A percentile compares a stretch with the other conserved stretches of the same genome.
These are phyloP conservation scores for Rubus idaeus DNA, from an alignment of 306 rosid species.

Conservation along the genomic window DNA sequence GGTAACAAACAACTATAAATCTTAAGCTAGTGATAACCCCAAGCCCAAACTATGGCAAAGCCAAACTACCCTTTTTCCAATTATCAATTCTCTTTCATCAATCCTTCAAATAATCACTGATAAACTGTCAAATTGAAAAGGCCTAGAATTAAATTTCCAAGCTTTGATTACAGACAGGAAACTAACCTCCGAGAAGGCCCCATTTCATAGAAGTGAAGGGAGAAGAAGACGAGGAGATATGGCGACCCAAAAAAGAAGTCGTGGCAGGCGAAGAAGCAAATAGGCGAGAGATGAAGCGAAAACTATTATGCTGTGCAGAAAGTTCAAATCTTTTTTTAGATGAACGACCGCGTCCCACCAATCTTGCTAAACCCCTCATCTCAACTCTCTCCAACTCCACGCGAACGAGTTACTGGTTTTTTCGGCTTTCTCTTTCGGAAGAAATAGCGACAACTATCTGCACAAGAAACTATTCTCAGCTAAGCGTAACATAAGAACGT, in stretches of 20 bases:
- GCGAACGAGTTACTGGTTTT: no score
- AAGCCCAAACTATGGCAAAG: no score
- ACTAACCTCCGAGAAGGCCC: constrained; percentile 43
- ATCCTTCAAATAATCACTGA: neutral
- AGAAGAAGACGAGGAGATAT: constrained; percentile 18
- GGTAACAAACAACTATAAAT: no score
- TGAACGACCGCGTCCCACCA: constrained; percentile 39
- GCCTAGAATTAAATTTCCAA: neutral
- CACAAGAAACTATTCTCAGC: no score
- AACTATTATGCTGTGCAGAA: neutral
- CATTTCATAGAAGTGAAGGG: constrained; percentile 27
- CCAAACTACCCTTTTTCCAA: no score
- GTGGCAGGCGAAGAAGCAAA: no score
- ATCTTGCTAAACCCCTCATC: constrained; percentile 50
- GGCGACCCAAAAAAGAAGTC: constrained; percentile 20
- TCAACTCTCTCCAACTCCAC: no score
- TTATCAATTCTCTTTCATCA: no score
- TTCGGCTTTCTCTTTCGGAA: neutral
- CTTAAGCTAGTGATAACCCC: no score
- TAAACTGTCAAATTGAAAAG: neutral
- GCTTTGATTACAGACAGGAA: neutral
- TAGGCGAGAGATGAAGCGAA: constrained; percentile 12
- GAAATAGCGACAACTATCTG: no score
- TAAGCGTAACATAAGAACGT: neutral
- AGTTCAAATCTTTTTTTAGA: constrained; percentile 6